A percentile compares a stretch with the other conserved stretches of the same genome.
These are phyloP conservation scores for Yarrowia galli DNA, from an alignment of 1,139 yeast species.

Conservation along the genomic window DNA sequence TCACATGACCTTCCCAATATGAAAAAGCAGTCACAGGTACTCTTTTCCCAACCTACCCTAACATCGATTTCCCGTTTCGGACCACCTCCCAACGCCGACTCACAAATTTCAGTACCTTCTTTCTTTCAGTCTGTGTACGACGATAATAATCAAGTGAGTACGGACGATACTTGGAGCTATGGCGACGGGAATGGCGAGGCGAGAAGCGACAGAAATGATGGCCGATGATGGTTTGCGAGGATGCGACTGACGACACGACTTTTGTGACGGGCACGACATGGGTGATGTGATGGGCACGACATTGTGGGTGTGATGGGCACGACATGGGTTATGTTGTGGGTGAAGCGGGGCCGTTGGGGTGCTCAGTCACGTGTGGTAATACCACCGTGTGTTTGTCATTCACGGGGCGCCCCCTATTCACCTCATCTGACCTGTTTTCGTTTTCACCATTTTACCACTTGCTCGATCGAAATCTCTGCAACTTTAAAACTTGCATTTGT, in stretches of 20 bases:
- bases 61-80: conserved; percentile 19
- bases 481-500: conserved; percentile 11
- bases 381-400: no score
- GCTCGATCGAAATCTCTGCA: background rate
- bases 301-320: background rate
- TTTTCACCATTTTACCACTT: no score
- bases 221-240: background rate
- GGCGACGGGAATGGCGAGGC: background rate
- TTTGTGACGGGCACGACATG: background rate
- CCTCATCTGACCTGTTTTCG: no score
- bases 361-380: no score
- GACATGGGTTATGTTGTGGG: background rate
- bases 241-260: background rate
- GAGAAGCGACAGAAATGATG: background rate
- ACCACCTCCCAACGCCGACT: conserved; percentile 36
- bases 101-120: conserved; percentile 39
- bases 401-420: no score
- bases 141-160: conserved; percentile 36
- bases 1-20: conserved; percentile 26
- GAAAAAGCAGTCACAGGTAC: conserved; percentile 34
- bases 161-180: conserved; percentile 10
- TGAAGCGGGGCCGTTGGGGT: no score
- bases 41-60: conserved; percentile 6
- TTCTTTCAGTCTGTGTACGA: conserved; percentile 37
- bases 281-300: background rate